These are phyloP conservation scores for Tremella fuciformis DNA, from an alignment of 768 basidiomycete species.

Conservation along the genomic window DNA sequence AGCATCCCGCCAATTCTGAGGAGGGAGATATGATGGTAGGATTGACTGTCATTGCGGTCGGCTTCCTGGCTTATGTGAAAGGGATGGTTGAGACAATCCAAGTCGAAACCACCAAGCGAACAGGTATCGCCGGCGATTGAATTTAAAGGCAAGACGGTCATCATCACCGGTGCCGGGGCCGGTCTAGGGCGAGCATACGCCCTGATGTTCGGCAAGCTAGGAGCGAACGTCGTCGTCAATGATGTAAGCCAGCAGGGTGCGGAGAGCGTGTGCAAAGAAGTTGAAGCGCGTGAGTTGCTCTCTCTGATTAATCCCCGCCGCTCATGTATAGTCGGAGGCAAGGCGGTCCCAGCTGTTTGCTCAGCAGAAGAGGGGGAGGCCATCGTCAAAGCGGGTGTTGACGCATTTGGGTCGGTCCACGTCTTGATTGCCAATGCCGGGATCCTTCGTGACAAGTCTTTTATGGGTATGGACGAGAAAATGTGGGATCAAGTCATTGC, in stretches of 20 bases:
- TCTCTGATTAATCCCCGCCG: no score
- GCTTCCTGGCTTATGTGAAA: slow-evolving; percentile 14
- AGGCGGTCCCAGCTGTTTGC: slow-evolving; percentile 74
- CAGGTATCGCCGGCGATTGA: slow-evolving; percentile 69
- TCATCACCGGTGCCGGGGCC: slow-evolving; percentile 91
- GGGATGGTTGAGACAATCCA: slow-evolving; percentile 64
- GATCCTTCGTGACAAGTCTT: slow-evolving; percentile 88
- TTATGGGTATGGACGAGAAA: slow-evolving; percentile 78
- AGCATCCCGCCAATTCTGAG: slow-evolving; percentile 64
- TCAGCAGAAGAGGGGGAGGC: slow-evolving; percentile 89
- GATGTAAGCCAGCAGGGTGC: slow-evolving; percentile 87
- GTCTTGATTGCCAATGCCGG: slow-evolving; percentile 90
- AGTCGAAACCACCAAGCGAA: slow-evolving; percentile 62
- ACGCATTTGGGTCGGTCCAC: slow-evolving; percentile 84
- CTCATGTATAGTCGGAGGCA: slow-evolving; percentile 68
- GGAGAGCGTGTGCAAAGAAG: slow-evolving; percentile 77
- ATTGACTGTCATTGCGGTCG: background rate
- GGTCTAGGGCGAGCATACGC: slow-evolving; percentile 92
- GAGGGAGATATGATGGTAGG: slow-evolving; percentile 56
- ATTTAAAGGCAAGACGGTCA: slow-evolving; percentile 84
- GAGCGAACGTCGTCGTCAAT: slow-evolving; percentile 96
- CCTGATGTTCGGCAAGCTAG: slow-evolving; percentile 81
- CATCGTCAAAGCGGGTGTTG: slow-evolving; percentile 80
- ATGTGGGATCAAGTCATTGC: slow-evolving; percentile 93
- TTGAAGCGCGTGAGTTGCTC: slow-evolving; percentile 63